Evolutionary conservation across 345 rosid species (phyloP).

Genomic region (Eucalyptus guilfoylei): DNA sequence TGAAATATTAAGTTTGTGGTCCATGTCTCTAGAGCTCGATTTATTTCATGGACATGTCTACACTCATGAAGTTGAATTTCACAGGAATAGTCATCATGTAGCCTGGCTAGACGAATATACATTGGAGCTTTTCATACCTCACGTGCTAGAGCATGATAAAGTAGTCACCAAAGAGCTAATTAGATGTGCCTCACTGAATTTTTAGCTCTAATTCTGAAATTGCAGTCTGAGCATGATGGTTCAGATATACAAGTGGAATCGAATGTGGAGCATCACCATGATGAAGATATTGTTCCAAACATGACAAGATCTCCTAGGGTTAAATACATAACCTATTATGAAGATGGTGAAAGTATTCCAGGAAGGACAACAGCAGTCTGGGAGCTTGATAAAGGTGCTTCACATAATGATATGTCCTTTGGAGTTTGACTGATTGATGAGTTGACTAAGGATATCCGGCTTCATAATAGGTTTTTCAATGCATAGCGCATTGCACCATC

Average conservation of each 20-base stretch:
- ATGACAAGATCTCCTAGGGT: conserved; percentile 79
- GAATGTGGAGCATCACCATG: conserved; percentile 71
- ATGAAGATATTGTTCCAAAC: conserved; percentile 65
- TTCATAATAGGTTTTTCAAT: neutral
- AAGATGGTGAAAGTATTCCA: conserved; percentile 81
- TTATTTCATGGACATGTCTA: neutral
- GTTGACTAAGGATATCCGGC: neutral
- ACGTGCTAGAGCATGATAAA: neutral
- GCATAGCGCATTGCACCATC: neutral
- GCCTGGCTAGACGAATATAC: neutral
- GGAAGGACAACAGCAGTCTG: conserved; percentile 96
- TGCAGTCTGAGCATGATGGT: conserved; percentile 96
- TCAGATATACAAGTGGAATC: conserved; percentile 71
- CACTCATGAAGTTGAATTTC: neutral
- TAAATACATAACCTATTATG: conserved; percentile 83
- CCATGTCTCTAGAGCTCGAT: neutral
- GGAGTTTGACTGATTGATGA: neutral
- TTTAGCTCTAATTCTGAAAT: neutral
- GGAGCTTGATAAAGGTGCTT: conserved; percentile 90
- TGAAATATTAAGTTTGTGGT: neutral
- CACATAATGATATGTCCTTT: neutral
- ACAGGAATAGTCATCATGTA: neutral
- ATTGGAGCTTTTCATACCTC: neutral
- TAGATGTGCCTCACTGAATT: neutral
- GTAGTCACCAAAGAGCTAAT: neutral